phyloP scores from a whole-genome alignment of 257 asterid species.

The Cordia subcordata region DNA sequence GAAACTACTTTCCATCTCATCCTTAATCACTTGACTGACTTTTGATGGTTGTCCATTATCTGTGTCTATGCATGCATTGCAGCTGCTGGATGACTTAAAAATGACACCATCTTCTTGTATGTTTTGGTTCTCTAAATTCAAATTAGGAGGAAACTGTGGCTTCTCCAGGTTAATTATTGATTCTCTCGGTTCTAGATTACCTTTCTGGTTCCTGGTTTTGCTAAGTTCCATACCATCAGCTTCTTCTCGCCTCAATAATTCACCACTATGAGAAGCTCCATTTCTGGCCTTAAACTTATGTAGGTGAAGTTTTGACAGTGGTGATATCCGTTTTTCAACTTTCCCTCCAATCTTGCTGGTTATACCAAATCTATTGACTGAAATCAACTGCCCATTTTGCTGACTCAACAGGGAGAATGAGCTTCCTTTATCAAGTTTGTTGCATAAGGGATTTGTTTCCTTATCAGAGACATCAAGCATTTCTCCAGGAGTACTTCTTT shows the following conservation, averaged over 20 bases:
- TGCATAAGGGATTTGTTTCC: conserved; percentile 20
- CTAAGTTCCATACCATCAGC: conserved; percentile 6
- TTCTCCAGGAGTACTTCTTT: conserved; percentile 24
- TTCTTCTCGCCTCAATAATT: conserved; percentile 14
- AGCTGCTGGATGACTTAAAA: conserved; percentile 14
- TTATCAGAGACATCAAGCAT: conserved; percentile 18
- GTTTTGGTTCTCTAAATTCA: conserved; percentile 10
- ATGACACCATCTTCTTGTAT: conserved; percentile 3
- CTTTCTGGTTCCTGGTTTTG: conserved; percentile 12
- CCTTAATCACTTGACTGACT: conserved; percentile 11
- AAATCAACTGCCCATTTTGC: conserved; percentile 12
- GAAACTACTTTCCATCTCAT: conserved; percentile 17
- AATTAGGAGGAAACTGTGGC: conserved; percentile 7
- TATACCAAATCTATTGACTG: conserved; percentile 12
- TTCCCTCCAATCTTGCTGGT: conserved; percentile 19
- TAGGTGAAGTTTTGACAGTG: conserved; percentile 1
- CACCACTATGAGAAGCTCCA: conserved; percentile 18
- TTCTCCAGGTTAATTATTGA: conserved; percentile 17
- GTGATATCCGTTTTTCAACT: conserved; percentile 3
- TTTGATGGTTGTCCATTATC: conserved; percentile 9
- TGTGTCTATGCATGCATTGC: conserved; percentile 17
- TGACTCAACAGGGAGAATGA: conserved; percentile 11
- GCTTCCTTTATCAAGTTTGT: conserved; percentile 2
- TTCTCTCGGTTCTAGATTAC: conserved; percentile 16
- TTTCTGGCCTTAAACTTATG: conserved; percentile 7